Conservation (phyloP, 2,329 filamentous ascomycete species). For the Cercospora sp. region DNA sequence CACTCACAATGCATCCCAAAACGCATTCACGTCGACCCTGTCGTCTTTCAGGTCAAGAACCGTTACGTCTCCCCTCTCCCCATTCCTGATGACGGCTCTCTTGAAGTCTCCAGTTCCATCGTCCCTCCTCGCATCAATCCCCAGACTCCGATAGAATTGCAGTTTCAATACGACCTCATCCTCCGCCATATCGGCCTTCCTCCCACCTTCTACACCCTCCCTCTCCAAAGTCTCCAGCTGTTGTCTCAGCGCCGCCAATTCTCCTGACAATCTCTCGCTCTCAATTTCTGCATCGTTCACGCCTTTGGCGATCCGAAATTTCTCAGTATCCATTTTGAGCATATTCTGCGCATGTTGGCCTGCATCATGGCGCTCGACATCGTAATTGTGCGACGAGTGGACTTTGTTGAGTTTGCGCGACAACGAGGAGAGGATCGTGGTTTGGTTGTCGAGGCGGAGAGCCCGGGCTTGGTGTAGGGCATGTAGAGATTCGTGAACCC, state of each 20-base stretch:
- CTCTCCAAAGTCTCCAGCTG: constrained; percentile 79
- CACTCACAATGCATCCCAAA: constrained; percentile 79
- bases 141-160: constrained; percentile 86
- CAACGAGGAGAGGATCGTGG: constrained; percentile 54
- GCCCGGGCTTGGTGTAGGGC: constrained; percentile 83
- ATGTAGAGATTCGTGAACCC: constrained; percentile 79
- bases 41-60: constrained; percentile 90
- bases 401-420: constrained; percentile 74
- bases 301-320: constrained; percentile 91
- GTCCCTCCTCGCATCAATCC: constrained; percentile 85
- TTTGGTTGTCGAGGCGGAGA: constrained; percentile 59
- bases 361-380: constrained; percentile 71
- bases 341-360: constrained; percentile 81
- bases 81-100: constrained; percentile 82
- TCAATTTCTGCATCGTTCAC: constrained; percentile 89
- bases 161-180: constrained; percentile 66
- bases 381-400: constrained; percentile 73
- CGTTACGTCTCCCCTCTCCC: constrained; percentile 85
- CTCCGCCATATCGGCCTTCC: constrained; percentile 46
- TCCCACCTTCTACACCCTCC: constrained; percentile 78
- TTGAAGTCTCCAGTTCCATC: constrained; percentile 72
- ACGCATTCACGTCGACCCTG: constrained; percentile 93
- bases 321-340: constrained; percentile 82
- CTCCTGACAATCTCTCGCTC: constrained; percentile 81
- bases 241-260: constrained; percentile 72